Conservation (phyloP, 2,329 filamentous ascomycete species). For the Diplocarpon rosae region DNA sequence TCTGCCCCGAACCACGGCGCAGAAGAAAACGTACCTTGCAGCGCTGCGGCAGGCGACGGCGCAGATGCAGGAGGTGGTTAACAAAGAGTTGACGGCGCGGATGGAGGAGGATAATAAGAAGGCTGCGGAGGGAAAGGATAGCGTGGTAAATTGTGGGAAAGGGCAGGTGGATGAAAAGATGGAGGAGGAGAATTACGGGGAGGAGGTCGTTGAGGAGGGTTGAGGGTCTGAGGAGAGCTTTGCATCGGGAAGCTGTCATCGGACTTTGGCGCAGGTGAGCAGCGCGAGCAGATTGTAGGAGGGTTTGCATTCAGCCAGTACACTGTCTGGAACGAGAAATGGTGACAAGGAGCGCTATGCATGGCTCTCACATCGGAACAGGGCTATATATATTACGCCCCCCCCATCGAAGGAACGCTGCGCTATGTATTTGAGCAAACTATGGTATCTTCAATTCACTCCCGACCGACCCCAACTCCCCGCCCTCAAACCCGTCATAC, state of each 20-base stretch:
- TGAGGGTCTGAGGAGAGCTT: constrained; percentile 26
- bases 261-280: background rate
- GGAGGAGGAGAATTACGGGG: constrained; percentile 74
- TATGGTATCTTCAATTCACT: background rate
- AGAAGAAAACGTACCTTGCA: constrained; percentile 49
- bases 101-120: constrained; percentile 63
- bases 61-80: constrained; percentile 54
- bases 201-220: constrained; percentile 64
- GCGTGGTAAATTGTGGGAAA: constrained; percentile 26
- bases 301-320: no score
- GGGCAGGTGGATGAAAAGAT: constrained; percentile 38
- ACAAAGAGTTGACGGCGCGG: constrained; percentile 57
- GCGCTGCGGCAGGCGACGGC: constrained; percentile 45
- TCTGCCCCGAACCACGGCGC: constrained; percentile 29
- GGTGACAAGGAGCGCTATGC: no score
- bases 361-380: background rate
- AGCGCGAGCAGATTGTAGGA: no score
- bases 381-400: constrained; percentile 2
- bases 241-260: background rate
- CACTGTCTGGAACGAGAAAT: no score
- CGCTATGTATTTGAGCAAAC: constrained; percentile 20
- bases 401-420: constrained; percentile 12
- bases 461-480: constrained; percentile 15
- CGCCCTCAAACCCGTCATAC: constrained; percentile 15
- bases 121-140: constrained; percentile 28